A percentile compares a stretch with the other conserved stretches of the same genome.
These are phyloP conservation scores for Phalaenopsis hybrid DNA, from an alignment of 116 monocot genomes.

Conservation along the genomic window DNA sequence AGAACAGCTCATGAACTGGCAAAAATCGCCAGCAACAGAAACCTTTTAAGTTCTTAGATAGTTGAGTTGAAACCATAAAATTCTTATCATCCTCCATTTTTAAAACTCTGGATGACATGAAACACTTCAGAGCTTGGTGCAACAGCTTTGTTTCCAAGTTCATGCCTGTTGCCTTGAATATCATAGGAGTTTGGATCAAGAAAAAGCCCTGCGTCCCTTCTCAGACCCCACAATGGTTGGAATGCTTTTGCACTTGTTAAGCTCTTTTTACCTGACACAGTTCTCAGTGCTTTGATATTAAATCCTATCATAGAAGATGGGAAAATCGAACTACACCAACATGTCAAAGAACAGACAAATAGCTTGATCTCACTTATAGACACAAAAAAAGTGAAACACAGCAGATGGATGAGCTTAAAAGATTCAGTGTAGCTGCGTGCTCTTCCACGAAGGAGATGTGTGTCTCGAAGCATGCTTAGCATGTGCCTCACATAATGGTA, in stretches of 20 bases:
- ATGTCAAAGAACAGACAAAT: neutral
- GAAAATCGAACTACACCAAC: neutral
- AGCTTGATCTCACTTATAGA: neutral
- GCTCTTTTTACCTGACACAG: neutral
- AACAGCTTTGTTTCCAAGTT: neutral
- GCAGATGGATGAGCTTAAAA: neutral
- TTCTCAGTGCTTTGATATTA: neutral
- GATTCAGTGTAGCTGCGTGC: neutral
- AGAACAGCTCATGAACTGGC: neutral
- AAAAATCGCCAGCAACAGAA: neutral
- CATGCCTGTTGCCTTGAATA: too few relatives aligned
- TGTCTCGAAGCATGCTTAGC: neutral
- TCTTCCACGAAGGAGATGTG: neutral
- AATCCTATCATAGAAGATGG: neutral
- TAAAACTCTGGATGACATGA: neutral
- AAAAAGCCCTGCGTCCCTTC: neutral
- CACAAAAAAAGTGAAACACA: neutral
- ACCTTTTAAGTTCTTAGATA: neutral
- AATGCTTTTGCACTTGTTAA: neutral
- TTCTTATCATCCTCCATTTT: neutral
- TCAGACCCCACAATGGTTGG: neutral
- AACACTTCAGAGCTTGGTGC: neutral
- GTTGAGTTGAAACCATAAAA: neutral
- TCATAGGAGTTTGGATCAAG: neutral
- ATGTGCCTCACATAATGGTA: neutral